These are phyloP conservation scores for Ilyonectria mors-panacis DNA, from an alignment of 2,329 filamentous ascomycete species.

Conservation along the genomic window DNA sequence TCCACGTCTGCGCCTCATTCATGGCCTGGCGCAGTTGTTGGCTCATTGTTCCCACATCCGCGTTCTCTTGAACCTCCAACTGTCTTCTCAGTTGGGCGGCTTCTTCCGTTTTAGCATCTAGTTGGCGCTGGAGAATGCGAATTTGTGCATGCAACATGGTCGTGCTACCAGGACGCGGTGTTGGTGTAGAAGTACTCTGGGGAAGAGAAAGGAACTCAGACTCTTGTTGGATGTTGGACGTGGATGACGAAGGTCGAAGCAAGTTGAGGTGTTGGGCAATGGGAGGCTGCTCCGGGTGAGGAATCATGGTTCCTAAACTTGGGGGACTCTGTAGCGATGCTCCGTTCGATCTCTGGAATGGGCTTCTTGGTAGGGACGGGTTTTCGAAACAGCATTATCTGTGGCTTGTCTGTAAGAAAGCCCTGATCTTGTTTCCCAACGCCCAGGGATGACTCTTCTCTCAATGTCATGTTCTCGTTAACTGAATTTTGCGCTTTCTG, in stretches of 20 bases:
- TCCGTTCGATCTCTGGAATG: constrained; percentile 15
- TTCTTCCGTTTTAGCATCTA: constrained; percentile 64
- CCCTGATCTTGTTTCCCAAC: constrained; percentile 4
- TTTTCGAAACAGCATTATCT: constrained; percentile 22
- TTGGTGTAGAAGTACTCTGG: constrained; percentile 26
- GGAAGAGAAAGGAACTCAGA: constrained; percentile 8
- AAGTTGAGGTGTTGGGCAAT: constrained; percentile 57
- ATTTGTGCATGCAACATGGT: constrained; percentile 64
- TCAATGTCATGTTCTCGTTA: constrained; percentile 38
- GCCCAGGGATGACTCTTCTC: constrained; percentile 35
- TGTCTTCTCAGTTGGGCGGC: constrained; percentile 60
- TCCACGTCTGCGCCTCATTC: constrained; percentile 62
- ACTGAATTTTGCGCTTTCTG: constrained; percentile 33
- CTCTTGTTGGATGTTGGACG: constrained; percentile 37
- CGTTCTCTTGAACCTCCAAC: constrained; percentile 60
- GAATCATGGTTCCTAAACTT: constrained; percentile 57
- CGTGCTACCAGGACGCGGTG: constrained; percentile 46
- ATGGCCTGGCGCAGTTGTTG: constrained; percentile 62
- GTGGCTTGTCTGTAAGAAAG: not conserved
- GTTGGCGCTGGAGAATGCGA: constrained; percentile 62
- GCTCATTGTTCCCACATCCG: constrained; percentile 62
- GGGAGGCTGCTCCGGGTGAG: constrained; percentile 55
- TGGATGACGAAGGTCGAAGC: constrained; percentile 52
- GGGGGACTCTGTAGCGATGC: constrained; percentile 41
- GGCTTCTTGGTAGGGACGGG: constrained; percentile 28